A percentile compares a stretch with the other conserved stretches of the same genome.
These are phyloP conservation scores for Boletus sp. DNA, from an alignment of 768 basidiomycete genomes.

Conservation along the genomic window DNA sequence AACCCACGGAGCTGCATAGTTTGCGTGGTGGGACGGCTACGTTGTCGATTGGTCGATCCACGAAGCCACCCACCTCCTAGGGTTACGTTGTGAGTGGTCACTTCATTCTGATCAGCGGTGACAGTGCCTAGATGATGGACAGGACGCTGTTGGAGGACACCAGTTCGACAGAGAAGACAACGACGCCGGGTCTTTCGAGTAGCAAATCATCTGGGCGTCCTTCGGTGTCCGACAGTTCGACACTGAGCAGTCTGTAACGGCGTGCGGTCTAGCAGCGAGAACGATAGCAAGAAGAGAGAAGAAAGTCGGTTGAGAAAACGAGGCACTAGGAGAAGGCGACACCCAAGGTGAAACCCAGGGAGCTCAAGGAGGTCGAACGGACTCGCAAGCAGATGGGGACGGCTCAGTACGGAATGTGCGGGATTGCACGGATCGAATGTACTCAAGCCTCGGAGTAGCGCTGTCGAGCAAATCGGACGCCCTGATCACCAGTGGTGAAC, in stretches of 20 bases:
- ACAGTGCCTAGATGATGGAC: not conserved
- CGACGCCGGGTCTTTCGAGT: conserved; percentile 34
- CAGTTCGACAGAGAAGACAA: conserved; percentile 40
- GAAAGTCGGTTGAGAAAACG: conserved; percentile 21
- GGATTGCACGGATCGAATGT: conserved; percentile 31
- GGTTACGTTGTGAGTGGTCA: conserved; percentile 55
- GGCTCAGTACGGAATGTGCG: conserved; percentile 19
- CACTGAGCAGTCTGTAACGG: conserved; percentile 17
- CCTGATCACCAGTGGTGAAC: conserved; percentile 92
- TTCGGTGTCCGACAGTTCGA: conserved; percentile 37
- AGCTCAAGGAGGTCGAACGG: conserved; percentile 34
- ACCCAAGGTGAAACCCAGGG: conserved; percentile 13
- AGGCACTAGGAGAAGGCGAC: conserved; percentile 18
- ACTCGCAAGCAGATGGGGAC: conserved; percentile 56
- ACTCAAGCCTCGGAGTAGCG: conserved; percentile 61
- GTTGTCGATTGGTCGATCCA: conserved; percentile 56
- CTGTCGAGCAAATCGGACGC: conserved; percentile 86
- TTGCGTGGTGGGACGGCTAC: conserved; percentile 73
- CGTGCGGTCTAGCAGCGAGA: conserved; percentile 19
- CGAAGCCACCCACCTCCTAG: conserved; percentile 86
- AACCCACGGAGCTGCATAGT: conserved; percentile 61
- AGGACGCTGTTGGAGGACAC: conserved; percentile 36
- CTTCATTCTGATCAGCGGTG: not conserved
- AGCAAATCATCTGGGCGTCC: conserved; percentile 40
- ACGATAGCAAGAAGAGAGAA: conserved; percentile 21